Evolutionary conservation across 129 eudicot species (phyloP).

Genomic region (Cynara cardunculus): DNA sequence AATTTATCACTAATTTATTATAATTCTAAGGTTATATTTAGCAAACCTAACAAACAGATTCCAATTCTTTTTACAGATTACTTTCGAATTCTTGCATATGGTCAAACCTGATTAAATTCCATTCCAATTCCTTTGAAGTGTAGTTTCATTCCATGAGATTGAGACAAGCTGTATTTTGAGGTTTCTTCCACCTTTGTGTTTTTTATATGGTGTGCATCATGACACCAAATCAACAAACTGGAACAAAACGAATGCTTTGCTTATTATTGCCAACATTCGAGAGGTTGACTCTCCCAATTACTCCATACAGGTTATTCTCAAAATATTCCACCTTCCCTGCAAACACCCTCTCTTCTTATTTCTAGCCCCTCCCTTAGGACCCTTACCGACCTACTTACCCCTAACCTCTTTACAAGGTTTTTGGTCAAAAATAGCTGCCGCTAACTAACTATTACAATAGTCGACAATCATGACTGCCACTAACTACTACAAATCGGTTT

Average conservation of each 20-base stretch:
- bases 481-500: not conserved
- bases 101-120: not conserved
- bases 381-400: not conserved
- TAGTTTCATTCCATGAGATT: not conserved
- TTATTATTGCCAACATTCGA: no score
- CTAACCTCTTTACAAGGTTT: not conserved
- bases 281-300: no score
- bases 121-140: not conserved
- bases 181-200: not conserved
- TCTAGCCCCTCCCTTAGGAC: not conserved
- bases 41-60: not conserved
- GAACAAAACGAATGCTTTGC: not conserved
- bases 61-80: not conserved
- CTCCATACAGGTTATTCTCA: not conserved
- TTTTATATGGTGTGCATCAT: not conserved
- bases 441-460: not conserved
- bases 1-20: not conserved
- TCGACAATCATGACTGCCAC: not conserved
- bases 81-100: not conserved
- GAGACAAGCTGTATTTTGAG: not conserved
- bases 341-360: not conserved
- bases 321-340: not conserved
- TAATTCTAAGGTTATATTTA: not conserved
- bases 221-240: not conserved
- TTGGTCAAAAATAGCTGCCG: not conserved